Conservation (phyloP, 352 stramenopile species). For the Globisporangium cystogenes region DNA sequence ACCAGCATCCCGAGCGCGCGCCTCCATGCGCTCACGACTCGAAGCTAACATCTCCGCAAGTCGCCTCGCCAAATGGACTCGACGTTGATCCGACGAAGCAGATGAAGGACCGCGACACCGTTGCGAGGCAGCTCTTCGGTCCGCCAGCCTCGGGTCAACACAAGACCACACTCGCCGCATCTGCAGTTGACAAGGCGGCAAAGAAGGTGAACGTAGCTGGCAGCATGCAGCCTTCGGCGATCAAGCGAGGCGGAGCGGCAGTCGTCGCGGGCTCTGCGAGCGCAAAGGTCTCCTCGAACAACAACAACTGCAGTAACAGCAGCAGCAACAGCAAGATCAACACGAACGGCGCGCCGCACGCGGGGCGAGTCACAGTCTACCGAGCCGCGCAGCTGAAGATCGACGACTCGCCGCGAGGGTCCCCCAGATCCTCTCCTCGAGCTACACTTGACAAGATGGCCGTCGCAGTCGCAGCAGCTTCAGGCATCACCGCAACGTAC, state of each 20-base stretch:
- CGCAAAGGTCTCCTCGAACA: neutral
- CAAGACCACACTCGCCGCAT: neutral
- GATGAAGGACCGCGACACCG: neutral
- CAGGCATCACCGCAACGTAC: constrained; percentile 11
- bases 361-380: constrained; percentile 28
- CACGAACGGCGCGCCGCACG: neutral
- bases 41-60: neutral
- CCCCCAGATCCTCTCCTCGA: neutral
- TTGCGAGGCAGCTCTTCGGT: constrained; percentile 5
- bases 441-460: constrained; percentile 10
- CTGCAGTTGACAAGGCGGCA: neutral
- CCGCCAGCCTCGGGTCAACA: neutral
- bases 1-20: neutral
- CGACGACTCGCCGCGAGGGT: constrained; percentile 3
- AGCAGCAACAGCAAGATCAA: neutral
- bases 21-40: neutral
- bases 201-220: neutral
- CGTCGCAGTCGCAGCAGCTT: neutral
- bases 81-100: neutral
- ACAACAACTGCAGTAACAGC: neutral
- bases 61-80: neutral
- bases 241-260: constrained; percentile 6
- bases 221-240: neutral
- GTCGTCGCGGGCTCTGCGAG: constrained; percentile 1
- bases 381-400: constrained; percentile 18